phyloP scores from a whole-genome alignment of 176 grass and related monocot genomes.

The Microstegium vimineum region DNA sequence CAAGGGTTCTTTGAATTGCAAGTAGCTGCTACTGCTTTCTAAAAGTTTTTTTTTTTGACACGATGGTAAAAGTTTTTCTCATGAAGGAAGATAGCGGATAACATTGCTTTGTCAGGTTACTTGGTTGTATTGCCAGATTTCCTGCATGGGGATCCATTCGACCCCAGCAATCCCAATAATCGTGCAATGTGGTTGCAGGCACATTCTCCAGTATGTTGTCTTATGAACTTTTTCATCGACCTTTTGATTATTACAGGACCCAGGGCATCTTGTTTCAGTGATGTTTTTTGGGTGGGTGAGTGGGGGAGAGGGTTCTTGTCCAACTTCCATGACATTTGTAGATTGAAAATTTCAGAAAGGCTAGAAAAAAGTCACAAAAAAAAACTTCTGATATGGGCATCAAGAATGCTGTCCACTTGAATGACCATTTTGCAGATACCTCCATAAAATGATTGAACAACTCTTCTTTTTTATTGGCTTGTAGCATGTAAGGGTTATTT shows the following conservation, averaged over 20 bases:
- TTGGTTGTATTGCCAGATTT: constrained; percentile 60
- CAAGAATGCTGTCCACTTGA: background rate
- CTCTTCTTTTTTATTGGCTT: background rate
- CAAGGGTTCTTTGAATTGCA: background rate
- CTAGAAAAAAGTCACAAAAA: background rate
- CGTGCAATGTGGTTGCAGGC: constrained; percentile 43
- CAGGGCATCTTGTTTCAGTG: background rate
- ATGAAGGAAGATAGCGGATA: constrained; percentile 53
- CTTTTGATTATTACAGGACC: background rate
- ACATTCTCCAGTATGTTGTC: constrained; percentile 36
- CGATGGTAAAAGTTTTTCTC: background rate
- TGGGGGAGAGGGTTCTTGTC: background rate
- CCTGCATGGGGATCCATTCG: constrained; percentile 44
- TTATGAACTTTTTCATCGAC: background rate
- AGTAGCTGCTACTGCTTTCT: too few species aligned
- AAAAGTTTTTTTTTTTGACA: background rate
- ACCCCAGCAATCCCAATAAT: constrained; percentile 29
- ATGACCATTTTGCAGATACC: background rate
- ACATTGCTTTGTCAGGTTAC: constrained; percentile 41
- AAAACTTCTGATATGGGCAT: background rate
- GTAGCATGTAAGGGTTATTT: background rate
- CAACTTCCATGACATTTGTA: background rate
- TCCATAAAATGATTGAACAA: background rate
- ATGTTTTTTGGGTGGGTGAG: background rate
- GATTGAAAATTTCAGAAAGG: background rate